Evolutionary conservation across 768 basidiomycete genomes (phyloP).

Genomic region (Rhizopogon vinicolor): DNA sequence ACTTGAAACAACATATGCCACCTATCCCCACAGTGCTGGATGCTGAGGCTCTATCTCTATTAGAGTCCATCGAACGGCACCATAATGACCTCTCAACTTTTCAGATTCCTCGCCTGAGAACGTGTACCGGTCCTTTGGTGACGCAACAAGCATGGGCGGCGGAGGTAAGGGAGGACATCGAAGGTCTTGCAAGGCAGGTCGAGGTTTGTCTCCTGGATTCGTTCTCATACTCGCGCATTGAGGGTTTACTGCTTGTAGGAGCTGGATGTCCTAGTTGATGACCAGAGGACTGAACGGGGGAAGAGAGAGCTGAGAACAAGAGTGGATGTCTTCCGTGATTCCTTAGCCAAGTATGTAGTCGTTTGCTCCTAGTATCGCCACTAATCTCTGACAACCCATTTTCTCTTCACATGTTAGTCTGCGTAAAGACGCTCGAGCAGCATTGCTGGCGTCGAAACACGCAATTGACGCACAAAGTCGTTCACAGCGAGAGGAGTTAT

Average conservation of each 20-base stretch:
- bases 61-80: constrained; percentile 50
- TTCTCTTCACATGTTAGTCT: constrained; percentile 34
- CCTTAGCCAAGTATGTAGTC: constrained; percentile 49
- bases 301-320: constrained; percentile 42
- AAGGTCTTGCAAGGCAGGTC: constrained; percentile 54
- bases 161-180: constrained; percentile 75
- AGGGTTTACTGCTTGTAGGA: constrained; percentile 34
- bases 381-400: not conserved
- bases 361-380: constrained; percentile 2
- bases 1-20: constrained; percentile 41
- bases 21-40: constrained; percentile 55
- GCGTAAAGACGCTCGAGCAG: constrained; percentile 59
- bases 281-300: constrained; percentile 57
- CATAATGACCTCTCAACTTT: constrained; percentile 60
- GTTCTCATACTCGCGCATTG: not conserved
- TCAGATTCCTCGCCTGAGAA: constrained; percentile 70
- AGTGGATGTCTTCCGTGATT: constrained; percentile 44
- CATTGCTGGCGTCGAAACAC: constrained; percentile 69
- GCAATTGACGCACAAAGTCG: constrained; percentile 57
- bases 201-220: constrained; percentile 41
- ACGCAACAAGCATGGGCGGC: constrained; percentile 70
- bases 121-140: constrained; percentile 64
- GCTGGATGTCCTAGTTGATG: constrained; percentile 67
- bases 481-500: constrained; percentile 66
- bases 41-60: constrained; percentile 43